A percentile compares a stretch with the other conserved stretches of the same genome.
Conservation (phyloP, 2,329 filamentous ascomycete genomes). For the Blastomyces silverae region DNA sequence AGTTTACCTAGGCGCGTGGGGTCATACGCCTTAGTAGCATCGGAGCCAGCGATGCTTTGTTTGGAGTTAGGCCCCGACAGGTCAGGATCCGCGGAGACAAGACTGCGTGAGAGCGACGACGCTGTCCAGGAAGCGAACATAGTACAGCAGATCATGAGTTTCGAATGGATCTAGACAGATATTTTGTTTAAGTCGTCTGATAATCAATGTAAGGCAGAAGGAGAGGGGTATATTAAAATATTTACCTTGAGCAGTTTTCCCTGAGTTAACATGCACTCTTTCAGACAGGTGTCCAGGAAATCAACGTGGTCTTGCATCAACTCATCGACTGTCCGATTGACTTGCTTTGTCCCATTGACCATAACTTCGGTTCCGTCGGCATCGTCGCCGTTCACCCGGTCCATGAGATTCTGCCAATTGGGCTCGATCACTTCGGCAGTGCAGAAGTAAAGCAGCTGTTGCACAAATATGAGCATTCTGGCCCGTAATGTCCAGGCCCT, state of each 20-base stretch:
- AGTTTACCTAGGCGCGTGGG: slow-evolving; percentile 63
- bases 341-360: slow-evolving; percentile 40
- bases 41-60: slow-evolving; percentile 22
- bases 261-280: slow-evolving; percentile 98
- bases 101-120: slow-evolving; percentile 73
- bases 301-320: slow-evolving; percentile 99
- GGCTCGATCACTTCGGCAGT: slow-evolving; percentile 96
- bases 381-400: slow-evolving; percentile 60
- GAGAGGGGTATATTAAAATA: slow-evolving; percentile 15
- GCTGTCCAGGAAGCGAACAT: slow-evolving; percentile 83
- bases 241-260: slow-evolving; percentile 82
- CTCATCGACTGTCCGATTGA: slow-evolving; percentile 84
- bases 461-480: slow-evolving; percentile 93
- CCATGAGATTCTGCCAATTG: slow-evolving; percentile 93
- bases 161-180: slow-evolving; percentile 74
- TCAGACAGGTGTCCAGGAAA: slow-evolving; percentile 93
- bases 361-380: slow-evolving; percentile 36
- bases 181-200: slow-evolving; percentile 16
- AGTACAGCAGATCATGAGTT: slow-evolving; percentile 91
- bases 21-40: slow-evolving; percentile 43
- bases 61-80: slow-evolving; percentile 41
- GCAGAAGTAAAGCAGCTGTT: slow-evolving; percentile 94
- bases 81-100: slow-evolving; percentile 77
- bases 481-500: slow-evolving; percentile 85
- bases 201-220: not conserved